phyloP scores from a whole-genome alignment of 257 asterid genomes.

The Lycium ferocissimum region DNA sequence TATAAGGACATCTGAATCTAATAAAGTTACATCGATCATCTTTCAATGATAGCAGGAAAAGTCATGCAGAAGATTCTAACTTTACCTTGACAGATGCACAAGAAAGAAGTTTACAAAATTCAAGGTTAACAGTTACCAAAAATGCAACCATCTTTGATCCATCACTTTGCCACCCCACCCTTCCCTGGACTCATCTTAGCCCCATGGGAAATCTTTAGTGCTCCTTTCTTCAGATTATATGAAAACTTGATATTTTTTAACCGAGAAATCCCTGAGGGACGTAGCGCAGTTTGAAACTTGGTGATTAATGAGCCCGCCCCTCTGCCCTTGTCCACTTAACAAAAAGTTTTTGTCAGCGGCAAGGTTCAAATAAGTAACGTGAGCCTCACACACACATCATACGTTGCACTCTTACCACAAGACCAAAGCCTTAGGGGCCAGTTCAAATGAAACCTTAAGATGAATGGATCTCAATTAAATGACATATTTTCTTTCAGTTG shows the following conservation, averaged over 20 bases:
- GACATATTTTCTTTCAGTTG: slow-evolving; percentile 5
- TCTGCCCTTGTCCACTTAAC: background rate
- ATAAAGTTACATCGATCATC: background rate
- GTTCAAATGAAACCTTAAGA: background rate
- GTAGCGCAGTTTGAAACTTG: background rate
- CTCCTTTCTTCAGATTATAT: background rate
- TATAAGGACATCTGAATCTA: background rate
- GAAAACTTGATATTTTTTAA: background rate
- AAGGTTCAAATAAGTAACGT: background rate
- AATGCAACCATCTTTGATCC: background rate
- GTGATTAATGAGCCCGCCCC: background rate
- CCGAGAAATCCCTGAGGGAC: background rate
- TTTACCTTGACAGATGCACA: background rate
- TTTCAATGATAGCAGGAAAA: background rate
- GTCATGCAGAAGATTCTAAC: background rate
- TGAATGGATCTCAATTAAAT: background rate
- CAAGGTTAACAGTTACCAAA: background rate
- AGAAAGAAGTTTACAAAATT: background rate
- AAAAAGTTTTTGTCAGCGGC: background rate
- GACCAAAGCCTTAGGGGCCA: background rate
- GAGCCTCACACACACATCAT: background rate
- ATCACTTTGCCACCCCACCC: background rate
- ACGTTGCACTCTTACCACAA: background rate
- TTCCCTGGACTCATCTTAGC: background rate
- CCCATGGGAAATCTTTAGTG: background rate